Evolutionary conservation across 768 basidiomycete species (phyloP).

Genomic region (Podaxis rugospora): DNA sequence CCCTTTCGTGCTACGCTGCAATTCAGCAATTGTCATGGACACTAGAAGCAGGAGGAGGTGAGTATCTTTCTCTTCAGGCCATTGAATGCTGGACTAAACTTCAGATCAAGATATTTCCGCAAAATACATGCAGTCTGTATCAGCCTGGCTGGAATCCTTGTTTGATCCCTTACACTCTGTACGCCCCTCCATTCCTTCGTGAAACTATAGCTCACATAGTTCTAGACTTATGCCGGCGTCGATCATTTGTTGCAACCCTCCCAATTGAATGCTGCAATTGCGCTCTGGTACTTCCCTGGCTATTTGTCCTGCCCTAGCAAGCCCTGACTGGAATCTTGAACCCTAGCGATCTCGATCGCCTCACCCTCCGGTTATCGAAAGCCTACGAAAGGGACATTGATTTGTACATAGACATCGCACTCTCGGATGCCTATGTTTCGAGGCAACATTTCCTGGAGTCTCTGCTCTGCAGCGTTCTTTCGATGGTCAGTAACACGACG

Average conservation of each 20-base stretch:
- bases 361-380: conserved; percentile 35
- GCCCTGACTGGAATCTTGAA: conserved; percentile 1
- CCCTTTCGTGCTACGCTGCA: conserved; percentile 42
- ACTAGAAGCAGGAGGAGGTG: conserved; percentile 36
- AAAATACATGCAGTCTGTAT: conserved; percentile 4
- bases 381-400: conserved; percentile 33
- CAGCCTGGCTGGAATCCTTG: conserved; percentile 8
- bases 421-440: conserved; percentile 29
- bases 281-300: neutral
- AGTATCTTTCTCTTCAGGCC: conserved; percentile 11
- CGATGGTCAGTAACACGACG: neutral
- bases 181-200: neutral
- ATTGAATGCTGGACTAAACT: neutral
- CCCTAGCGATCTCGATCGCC: conserved; percentile 36
- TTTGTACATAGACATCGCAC: conserved; percentile 31
- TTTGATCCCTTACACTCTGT: neutral
- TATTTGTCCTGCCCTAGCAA: neutral
- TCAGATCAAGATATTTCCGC: neutral
- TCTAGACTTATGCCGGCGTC: neutral
- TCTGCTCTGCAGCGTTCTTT: neutral
- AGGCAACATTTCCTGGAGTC: conserved; percentile 3
- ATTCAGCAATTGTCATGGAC: conserved; percentile 61
- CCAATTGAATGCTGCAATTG: neutral
- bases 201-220: neutral
- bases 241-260: conserved; percentile 4